Conservation (phyloP, 371 early-diverging fungal genomes). For the Mortierella sp. region DNA sequence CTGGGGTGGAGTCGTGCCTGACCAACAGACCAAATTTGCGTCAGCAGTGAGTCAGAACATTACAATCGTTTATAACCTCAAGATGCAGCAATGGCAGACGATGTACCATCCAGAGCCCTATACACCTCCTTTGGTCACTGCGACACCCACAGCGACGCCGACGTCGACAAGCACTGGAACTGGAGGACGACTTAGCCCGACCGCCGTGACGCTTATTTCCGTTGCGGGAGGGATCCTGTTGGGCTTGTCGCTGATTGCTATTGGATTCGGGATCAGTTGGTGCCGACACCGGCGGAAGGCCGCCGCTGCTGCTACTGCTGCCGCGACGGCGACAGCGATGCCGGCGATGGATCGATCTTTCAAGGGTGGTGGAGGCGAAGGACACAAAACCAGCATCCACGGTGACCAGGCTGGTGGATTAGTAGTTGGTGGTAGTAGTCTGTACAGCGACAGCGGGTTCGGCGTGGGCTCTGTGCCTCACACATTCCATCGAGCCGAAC, state of each 20-base stretch:
- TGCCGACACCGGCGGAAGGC: background rate
- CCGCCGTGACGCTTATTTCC: background rate
- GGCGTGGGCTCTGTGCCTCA: background rate
- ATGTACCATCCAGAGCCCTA: background rate
- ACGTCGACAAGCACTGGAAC: background rate
- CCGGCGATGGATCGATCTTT: too few species aligned
- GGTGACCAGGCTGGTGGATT: background rate
- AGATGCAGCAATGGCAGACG: slow-evolving; percentile 7
- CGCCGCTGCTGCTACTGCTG: background rate
- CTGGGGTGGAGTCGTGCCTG: slow-evolving; percentile 19
- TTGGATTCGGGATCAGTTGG: background rate
- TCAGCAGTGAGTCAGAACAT: background rate
- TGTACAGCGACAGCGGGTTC: background rate
- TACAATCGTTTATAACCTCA: slow-evolving; percentile 19
- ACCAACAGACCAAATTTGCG: background rate
- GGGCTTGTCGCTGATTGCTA: background rate
- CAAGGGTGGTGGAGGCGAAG: background rate
- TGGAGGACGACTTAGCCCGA: background rate
- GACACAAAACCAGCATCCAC: background rate
- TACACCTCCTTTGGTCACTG: background rate
- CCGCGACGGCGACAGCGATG: background rate
- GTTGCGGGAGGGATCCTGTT: background rate
- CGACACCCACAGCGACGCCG: background rate
- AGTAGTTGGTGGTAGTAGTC: background rate
- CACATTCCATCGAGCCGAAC: background rate